Conservation (phyloP, 2,329 filamentous ascomycete species). For the Sporothrix curviconia region DNA sequence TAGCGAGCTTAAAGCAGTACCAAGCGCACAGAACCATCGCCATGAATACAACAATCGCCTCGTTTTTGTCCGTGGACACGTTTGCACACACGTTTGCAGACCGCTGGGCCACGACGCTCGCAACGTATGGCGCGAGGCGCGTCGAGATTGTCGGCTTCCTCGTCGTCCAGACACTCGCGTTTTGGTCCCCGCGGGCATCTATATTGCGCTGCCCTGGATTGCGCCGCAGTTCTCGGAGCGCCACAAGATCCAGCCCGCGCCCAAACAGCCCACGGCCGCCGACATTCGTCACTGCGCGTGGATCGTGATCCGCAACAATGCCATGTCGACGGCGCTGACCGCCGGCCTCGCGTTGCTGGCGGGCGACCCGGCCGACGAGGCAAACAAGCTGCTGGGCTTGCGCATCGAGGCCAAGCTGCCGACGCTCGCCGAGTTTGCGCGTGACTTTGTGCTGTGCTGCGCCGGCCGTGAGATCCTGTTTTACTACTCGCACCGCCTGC, state of each 20-base stretch:
- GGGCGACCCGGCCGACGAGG: neutral
- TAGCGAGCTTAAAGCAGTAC: neutral
- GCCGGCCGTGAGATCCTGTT: slow-evolving; percentile 45
- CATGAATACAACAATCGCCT: too few species aligned
- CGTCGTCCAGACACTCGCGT: slow-evolving; percentile 36
- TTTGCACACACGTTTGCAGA: neutral
- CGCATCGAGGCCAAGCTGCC: slow-evolving; percentile 35
- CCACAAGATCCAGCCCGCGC: slow-evolving; percentile 49
- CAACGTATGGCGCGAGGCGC: slow-evolving; percentile 18
- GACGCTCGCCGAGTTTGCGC: slow-evolving; percentile 27
- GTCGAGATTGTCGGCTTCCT: slow-evolving; percentile 38
- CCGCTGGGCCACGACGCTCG: slow-evolving; percentile 21
- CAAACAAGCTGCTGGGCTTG: slow-evolving; percentile 28
- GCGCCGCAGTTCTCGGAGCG: slow-evolving; percentile 41
- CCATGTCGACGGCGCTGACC: slow-evolving; percentile 32
- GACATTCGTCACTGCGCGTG: slow-evolving; percentile 39
- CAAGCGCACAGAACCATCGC: too few species aligned
- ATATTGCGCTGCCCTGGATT: slow-evolving; percentile 36
- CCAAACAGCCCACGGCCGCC: slow-evolving; percentile 39
- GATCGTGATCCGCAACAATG: slow-evolving; percentile 43
- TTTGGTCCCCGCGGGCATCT: slow-evolving; percentile 39
- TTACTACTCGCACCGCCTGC: slow-evolving; percentile 49
- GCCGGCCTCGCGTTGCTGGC: slow-evolving; percentile 15
- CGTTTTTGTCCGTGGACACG: too few species aligned
- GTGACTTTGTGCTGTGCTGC: slow-evolving; percentile 36